Percentiles rank a stretch among this genome's conserved stretches.
Evolutionary conservation across 805 yeast species (phyloP).

Genomic region (Ogataea salicorniae): DNA sequence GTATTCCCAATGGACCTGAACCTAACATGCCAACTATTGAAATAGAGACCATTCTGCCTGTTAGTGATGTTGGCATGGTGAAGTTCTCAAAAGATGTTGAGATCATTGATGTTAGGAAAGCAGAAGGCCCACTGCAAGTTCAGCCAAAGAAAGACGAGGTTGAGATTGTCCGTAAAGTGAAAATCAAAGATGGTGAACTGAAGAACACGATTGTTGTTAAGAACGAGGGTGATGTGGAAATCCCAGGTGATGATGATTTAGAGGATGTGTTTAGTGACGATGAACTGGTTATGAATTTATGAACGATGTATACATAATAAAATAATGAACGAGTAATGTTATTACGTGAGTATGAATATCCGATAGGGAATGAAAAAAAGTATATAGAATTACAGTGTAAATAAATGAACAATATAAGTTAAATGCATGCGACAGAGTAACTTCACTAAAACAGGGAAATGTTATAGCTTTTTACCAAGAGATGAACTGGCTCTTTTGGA

Average conservation of each 20-base stretch:
- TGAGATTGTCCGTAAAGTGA: conserved; percentile 4
- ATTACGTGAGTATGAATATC: too few species aligned
- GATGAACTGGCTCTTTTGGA: conserved; percentile 1
- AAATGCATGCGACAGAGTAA: too few species aligned
- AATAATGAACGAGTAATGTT: too few species aligned
- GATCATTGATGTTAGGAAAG: conserved; percentile 38
- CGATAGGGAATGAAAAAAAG: background rate
- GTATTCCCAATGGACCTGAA: conserved; percentile 68
- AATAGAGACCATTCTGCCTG: conserved; percentile 65
- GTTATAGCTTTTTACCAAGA: background rate
- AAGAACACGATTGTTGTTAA: conserved; percentile 5
- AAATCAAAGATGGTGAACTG: background rate
- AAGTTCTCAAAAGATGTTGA: conserved; percentile 59
- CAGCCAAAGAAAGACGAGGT: conserved; percentile 21
- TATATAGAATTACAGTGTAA: background rate
- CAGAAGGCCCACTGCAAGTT: conserved; percentile 15
- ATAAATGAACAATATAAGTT: too few species aligned
- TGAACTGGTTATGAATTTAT: conserved; percentile 9
- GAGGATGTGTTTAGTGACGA: conserved; percentile 23
- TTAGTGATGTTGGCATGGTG: conserved; percentile 41
- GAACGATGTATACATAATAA: background rate
- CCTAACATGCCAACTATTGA: conserved; percentile 62
- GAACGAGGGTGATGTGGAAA: conserved; percentile 3
- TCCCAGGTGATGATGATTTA: background rate
- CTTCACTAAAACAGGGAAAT: background rate